Base-by-base conservation (phyloP, 2,329 filamentous ascomycete species). In the Fusarium clavum region DNA sequence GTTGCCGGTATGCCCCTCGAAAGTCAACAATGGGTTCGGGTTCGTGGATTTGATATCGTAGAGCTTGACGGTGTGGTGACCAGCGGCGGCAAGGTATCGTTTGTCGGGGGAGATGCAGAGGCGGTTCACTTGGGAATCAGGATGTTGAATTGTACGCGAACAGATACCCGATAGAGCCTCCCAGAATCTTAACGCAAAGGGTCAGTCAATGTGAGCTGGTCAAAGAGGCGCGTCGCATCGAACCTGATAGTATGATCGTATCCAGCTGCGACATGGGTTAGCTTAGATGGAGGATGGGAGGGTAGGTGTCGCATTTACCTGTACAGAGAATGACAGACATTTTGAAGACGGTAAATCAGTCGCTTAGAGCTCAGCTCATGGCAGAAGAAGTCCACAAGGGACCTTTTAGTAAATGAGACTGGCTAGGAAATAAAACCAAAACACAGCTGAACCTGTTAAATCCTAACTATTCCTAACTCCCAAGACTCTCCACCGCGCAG, bases 31-130 rank as follows among this genome's bases (percentile, higher is more conserved):
- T 2, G 96, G 92, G 72, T 95, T 96, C 4, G 96, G 94, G 76
- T 98, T 98, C n/a, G 94, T 95, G 18, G 94, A 97, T 78, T 97
- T 97, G 84, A 98, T 97, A 78, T 99, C 96, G 84, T 97, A 99
- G 62, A 99, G 92, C 83, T 98, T 98, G 78, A 99, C 94, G 54
- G 92, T 94, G 80, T 95, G 88, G 78, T 91, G 87, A 73, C 88
- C 87, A 10, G 88, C 87, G n/a, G 93, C 94, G 34, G 94, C 95
- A 57, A 98, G 91, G 81, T 92, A 98, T 69, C 95, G 92, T 83
- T 99, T 99, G 84, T 99, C 96, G 69, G 96, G 96, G 14, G 96
- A 98, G 77, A 99, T 99, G 81, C 95, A 98, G 51, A 99, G 91
- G 45, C 96, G 93, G 82, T 99, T 99, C 74, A 99, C 96, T 81